Base-by-base conservation (phyloP, 176 grass and related monocot genomes). In the Areca catechu region DNA sequence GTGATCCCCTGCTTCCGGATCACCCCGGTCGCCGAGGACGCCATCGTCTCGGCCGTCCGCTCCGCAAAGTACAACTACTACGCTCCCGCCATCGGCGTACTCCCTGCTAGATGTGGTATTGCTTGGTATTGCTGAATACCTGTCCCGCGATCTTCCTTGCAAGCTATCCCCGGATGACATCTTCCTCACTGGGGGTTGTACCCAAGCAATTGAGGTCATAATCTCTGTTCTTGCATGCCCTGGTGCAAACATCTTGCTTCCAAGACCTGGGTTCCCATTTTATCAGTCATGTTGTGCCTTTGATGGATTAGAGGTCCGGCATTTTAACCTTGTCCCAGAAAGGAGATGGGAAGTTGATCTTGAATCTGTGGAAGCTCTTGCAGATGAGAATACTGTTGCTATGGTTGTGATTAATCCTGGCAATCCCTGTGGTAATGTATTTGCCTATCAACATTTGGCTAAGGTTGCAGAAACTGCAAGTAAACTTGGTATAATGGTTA, bases 321-420 rank as follows among this genome's bases (percentile, higher is more conserved):
- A n/a, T n/a, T n/a, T n/a, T n/a, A n/a, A n/a, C n/a, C n/a, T n/a
- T n/a, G 69, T 48, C 20, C 69, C n/a, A n/a, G n/a, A n/a, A n/a
- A n/a, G n/a, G n/a, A n/a, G n/a, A n/a, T n/a, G n/a, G n/a, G 73
- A 86, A 63, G 62, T 66, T 15, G 79, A 95, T 71, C 63, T 95
- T 0, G 79, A 95, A 50, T 43, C 74, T 18, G 63, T 95, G 27
- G 67, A 81, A 48, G 67, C 70, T 30, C 74, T 86, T 9, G 85
- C 79, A 21, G 90, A 95, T 57, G 76, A 86, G 20, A 95, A 86
- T 22, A 95, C 90, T 0, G 76, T 68, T 1, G 90, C 90, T 0
- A 89, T 95, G 51, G 76, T 95, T 27, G 16, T 89, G 1, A 51
- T 89, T 51, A 89, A 95, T 28, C n/a, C n/a, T n/a, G n/a, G n/a